phyloP scores from a whole-genome alignment of 441 rosid species.

The Corymbia citriodora region DNA sequence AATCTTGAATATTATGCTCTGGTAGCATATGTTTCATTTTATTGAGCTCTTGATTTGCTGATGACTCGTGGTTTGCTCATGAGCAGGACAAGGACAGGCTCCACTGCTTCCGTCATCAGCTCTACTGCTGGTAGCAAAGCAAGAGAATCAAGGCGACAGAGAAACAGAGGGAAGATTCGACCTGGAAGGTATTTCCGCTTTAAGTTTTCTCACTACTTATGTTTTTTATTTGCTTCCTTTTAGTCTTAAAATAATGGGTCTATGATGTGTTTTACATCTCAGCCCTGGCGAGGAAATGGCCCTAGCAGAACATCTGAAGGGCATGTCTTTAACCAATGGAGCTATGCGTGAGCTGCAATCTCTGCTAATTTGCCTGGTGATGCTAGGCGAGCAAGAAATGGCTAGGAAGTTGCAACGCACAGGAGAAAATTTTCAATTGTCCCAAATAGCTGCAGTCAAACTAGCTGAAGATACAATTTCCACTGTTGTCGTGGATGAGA shows the following conservation, averaged over 20 bases:
- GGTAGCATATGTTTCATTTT: not conserved
- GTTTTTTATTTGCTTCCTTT: not conserved
- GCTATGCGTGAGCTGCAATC: conserved; percentile 74
- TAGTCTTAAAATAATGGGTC: not conserved
- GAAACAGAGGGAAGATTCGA: conserved; percentile 78
- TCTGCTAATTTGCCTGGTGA: conserved; percentile 60
- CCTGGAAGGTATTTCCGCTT: conserved; percentile 67
- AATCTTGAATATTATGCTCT: not conserved
- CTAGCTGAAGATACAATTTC: conserved; percentile 76
- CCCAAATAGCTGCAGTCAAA: conserved; percentile 77
- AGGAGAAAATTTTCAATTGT: conserved; percentile 69
- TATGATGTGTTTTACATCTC: conserved; percentile 12
- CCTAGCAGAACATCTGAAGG: conserved; percentile 86
- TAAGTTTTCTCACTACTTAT: not conserved
- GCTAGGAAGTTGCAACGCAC: conserved; percentile 65
- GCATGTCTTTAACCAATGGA: conserved; percentile 64
- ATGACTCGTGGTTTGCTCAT: conserved; percentile 9
- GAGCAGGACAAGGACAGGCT: conserved; percentile 69
- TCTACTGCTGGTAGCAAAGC: conserved; percentile 56
- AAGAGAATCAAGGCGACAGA: conserved; percentile 69
- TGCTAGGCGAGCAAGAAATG: conserved; percentile 59
- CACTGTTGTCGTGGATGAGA: conserved; percentile 49
- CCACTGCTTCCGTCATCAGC: conserved; percentile 61
- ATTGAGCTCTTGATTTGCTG: not conserved
- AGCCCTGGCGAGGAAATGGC: conserved; percentile 97